Conservation (phyloP, 768 basidiomycete species). For the Xanthoconium stramineum region DNA sequence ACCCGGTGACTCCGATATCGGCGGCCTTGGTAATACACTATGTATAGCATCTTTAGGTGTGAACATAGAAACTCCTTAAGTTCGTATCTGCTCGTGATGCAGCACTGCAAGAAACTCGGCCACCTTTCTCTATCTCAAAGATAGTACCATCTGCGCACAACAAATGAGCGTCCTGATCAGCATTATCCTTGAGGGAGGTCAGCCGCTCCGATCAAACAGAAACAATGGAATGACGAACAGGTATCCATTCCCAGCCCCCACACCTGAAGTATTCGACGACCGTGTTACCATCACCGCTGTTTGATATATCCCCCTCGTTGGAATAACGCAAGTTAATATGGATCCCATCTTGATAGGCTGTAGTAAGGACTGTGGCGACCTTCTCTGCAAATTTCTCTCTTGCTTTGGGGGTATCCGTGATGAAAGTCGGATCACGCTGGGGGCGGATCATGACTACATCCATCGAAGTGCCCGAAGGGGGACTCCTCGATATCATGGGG, state of each 20-base stretch:
- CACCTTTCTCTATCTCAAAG: constrained; percentile 56
- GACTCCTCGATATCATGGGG: constrained; percentile 52
- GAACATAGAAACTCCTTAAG: constrained; percentile 41
- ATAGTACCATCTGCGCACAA: constrained; percentile 82
- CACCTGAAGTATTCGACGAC: constrained; percentile 80
- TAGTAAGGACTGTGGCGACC: constrained; percentile 49
- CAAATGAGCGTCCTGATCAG: constrained; percentile 61
- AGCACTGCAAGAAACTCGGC: constrained; percentile 51
- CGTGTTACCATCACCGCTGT: constrained; percentile 43
- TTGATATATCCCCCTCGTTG: constrained; percentile 38
- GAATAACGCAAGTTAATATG: constrained; percentile 65
- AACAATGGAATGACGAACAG: constrained; percentile 46
- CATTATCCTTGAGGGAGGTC: constrained; percentile 44
- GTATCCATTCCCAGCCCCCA: constrained; percentile 83
- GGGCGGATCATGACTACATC: constrained; percentile 82
- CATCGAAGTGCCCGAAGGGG: constrained; percentile 48
- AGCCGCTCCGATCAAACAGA: constrained; percentile 1
- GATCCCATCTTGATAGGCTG: constrained; percentile 75
- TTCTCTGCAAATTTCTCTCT: constrained; percentile 52
- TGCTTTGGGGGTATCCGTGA: constrained; percentile 39
- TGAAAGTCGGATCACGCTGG: constrained; percentile 48
- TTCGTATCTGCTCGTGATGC: constrained; percentile 33
- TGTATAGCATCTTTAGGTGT: constrained; percentile 33
- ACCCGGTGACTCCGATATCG: constrained; percentile 3
- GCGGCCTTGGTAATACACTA: background rate